phyloP scores from a whole-genome alignment of 768 basidiomycete species.

The Hysterangium stoloniferum region DNA sequence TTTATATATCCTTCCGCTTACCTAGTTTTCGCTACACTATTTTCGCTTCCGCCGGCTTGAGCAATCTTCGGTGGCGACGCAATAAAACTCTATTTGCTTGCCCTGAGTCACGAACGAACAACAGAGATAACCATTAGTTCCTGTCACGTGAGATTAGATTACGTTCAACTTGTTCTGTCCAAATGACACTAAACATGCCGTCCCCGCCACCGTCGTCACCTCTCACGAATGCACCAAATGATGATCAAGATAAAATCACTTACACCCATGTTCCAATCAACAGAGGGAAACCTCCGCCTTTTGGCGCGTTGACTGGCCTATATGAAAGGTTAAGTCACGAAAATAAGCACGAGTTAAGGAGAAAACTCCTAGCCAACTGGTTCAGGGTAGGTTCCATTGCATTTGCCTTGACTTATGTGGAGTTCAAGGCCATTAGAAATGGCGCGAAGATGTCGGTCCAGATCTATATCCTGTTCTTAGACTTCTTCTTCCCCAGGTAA shows the following conservation, averaged over 20 bases:
- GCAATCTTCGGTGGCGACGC: too few species aligned
- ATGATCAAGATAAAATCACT: slow-evolving; percentile 2
- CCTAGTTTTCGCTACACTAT: too few species aligned
- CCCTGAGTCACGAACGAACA: too few species aligned
- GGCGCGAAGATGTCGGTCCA: slow-evolving; percentile 78
- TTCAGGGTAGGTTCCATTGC: slow-evolving; percentile 53
- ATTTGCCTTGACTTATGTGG: slow-evolving; percentile 16
- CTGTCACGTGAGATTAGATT: too few species aligned
- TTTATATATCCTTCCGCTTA: too few species aligned
- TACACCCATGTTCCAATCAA: slow-evolving; percentile 13
- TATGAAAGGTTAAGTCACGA: slow-evolving; percentile 72
- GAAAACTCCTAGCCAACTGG: slow-evolving; percentile 65
- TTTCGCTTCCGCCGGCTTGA: too few species aligned
- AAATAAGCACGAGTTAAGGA: slow-evolving; percentile 65
- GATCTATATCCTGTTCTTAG: slow-evolving; percentile 88
- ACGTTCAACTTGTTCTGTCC: too few species aligned
- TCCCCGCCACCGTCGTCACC: slow-evolving; percentile 2
- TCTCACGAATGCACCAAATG: neutral
- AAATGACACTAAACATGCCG: neutral
- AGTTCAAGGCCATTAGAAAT: slow-evolving; percentile 63
- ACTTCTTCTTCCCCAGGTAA: slow-evolving; percentile 81
- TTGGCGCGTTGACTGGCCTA: slow-evolving; percentile 35
- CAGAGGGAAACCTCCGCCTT: slow-evolving; percentile 14
- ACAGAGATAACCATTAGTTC: too few species aligned
- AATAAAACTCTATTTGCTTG: too few species aligned